phyloP scores from a whole-genome alignment of 129 eudicot genomes.

The Apium graveolens region DNA sequence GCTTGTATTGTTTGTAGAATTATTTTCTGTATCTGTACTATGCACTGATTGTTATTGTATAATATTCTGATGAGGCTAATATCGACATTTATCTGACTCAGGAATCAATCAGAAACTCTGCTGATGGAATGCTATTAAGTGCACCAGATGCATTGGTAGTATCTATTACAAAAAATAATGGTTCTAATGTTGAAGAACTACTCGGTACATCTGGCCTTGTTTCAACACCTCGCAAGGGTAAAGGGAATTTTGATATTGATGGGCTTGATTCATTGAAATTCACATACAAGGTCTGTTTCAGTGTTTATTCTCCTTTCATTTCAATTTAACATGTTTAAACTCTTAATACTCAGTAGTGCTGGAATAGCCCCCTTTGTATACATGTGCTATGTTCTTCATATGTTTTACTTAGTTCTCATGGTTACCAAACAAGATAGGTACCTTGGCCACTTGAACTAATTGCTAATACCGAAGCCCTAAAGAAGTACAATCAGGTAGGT shows the following conservation, averaged over 20 bases:
- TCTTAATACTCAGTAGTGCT: not conserved
- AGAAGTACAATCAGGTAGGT: slow-evolving; percentile 89
- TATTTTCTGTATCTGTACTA: not conserved
- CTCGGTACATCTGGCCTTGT: slow-evolving; percentile 28
- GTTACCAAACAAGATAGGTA: slow-evolving; percentile 39
- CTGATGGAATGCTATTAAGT: slow-evolving; percentile 70
- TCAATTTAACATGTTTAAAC: not conserved
- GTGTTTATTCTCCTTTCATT: slow-evolving; percentile 6
- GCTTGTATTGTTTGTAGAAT: not conserved
- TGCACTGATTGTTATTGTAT: not conserved
- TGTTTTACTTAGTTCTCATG: slow-evolving; percentile 3
- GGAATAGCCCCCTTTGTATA: not conserved
- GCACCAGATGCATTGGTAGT: slow-evolving; percentile 85
- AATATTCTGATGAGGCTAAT: not conserved
- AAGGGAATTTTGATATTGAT: slow-evolving; percentile 51
- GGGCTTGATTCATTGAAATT: slow-evolving; percentile 76
- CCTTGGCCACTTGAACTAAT: slow-evolving; percentile 97
- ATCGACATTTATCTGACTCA: slow-evolving; percentile 27
- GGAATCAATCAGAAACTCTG: slow-evolving; percentile 90
- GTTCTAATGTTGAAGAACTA: slow-evolving; percentile 35
- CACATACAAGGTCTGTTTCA: slow-evolving; percentile 67
- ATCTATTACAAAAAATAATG: slow-evolving; percentile 49
- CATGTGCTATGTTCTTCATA: not conserved
- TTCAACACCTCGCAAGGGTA: slow-evolving; percentile 68
- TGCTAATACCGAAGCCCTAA: slow-evolving; percentile 77